A percentile compares a stretch with the other conserved stretches of the same genome.
These are phyloP conservation scores for Suillus fuscotomentosus DNA, from an alignment of 768 basidiomycete genomes.

Conservation along the genomic window DNA sequence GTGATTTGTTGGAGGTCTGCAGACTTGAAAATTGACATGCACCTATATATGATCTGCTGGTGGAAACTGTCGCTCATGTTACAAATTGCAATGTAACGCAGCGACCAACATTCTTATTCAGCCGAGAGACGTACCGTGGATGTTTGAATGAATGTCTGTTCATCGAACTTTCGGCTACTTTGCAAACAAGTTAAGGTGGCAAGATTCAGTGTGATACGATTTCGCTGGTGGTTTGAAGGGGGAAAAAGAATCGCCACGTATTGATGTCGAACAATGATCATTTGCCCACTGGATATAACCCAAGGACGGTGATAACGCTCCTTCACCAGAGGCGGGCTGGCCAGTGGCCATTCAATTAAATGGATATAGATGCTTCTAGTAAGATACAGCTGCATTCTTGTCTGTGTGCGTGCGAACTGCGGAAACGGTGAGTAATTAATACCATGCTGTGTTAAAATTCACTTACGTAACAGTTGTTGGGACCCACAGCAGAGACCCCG, in stretches of 20 bases:
- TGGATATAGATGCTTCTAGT: background rate
- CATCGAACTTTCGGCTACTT: background rate
- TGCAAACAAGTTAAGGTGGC: no score
- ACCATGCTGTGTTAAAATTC: background rate
- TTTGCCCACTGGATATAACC: background rate
- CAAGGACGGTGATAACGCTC: no score
- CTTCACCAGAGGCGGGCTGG: no score
- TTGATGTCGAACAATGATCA: background rate
- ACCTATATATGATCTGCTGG: background rate
- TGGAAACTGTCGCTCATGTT: background rate
- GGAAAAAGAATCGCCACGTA: background rate
- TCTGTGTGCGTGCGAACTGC: background rate
- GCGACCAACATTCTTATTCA: background rate
- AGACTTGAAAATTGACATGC: background rate
- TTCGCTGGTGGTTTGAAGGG: background rate
- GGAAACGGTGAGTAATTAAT: background rate
- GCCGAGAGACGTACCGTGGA: background rate
- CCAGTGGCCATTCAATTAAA: background rate
- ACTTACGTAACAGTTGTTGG: background rate
- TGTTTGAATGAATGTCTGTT: background rate
- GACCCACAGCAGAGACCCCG: slow-evolving; percentile 3
- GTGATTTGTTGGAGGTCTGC: background rate
- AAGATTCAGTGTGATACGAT: no score
- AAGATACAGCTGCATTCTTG: background rate
- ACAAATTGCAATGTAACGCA: background rate